Percentiles rank a stretch among this genome's conserved stretches.
These are phyloP conservation scores for Tritrichomonas foetus DNA, from an alignment of 208 protist species.

Conservation along the genomic window DNA sequence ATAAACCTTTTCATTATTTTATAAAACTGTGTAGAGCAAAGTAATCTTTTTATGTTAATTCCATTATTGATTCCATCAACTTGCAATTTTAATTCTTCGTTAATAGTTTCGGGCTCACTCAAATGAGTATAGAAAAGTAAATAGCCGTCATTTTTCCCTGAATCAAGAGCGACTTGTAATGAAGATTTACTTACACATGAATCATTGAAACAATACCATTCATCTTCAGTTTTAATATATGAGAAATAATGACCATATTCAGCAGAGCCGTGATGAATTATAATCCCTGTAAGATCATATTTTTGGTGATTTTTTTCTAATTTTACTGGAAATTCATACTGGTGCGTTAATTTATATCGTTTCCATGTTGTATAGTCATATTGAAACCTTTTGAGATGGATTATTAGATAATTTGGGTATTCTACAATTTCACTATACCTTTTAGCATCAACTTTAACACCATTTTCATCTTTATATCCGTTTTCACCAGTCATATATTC, in stretches of 20 bases:
- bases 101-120: no score
- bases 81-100: no score
- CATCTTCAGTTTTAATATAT: constrained; percentile 54
- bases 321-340: neutral
- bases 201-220: neutral
- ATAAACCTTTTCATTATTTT: no score
- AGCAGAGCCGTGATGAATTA: constrained; percentile 63
- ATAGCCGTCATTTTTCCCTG: no score
- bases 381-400: neutral
- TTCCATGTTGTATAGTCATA: neutral
- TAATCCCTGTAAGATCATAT: constrained; percentile 62
- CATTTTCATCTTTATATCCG: neutral
- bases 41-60: no score
- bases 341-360: neutral
- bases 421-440: neutral
- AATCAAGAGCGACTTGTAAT: neutral
- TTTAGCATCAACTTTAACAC: neutral
- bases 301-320: neutral
- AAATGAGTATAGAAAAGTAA: no score
- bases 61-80: no score
- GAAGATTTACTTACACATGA: neutral
- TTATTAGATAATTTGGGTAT: neutral
- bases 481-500: constrained; percentile 6
- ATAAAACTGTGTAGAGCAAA: no score
- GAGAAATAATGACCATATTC: constrained; percentile 67